A percentile compares a stretch with the other conserved stretches of the same genome.
Evolutionary conservation across 1,139 yeast genomes (phyloP).

Genomic region (Protomyces inundatus): DNA sequence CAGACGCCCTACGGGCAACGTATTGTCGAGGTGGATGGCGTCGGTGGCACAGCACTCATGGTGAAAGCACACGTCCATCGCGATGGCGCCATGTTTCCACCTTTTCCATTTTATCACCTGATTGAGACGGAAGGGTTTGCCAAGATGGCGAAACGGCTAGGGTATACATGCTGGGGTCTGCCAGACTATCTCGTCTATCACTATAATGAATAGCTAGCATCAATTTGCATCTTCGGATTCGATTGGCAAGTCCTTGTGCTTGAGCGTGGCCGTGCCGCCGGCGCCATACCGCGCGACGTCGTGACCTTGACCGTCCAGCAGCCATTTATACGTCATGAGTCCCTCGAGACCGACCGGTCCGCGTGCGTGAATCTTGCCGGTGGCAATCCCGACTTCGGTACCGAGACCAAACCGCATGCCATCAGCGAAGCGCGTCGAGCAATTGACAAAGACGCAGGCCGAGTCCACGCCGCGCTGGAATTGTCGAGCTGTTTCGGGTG

Average conservation of each 20-base stretch:
- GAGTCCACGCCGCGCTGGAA: slow-evolving; percentile 87
- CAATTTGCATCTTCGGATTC: neutral
- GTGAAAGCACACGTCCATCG: slow-evolving; percentile 97
- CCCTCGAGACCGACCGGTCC: slow-evolving; percentile 99
- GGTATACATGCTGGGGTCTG: slow-evolving; percentile 83
- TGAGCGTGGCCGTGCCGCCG: neutral
- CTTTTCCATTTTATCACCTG: slow-evolving; percentile 92
- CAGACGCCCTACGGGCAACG: slow-evolving; percentile 45
- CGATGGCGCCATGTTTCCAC: slow-evolving; percentile 99
- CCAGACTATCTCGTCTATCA: slow-evolving; percentile 93
- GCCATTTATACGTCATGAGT: slow-evolving; percentile 79
- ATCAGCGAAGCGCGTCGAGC: slow-evolving; percentile 94
- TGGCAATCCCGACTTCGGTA: slow-evolving; percentile 95
- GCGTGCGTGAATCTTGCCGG: slow-evolving; percentile 93
- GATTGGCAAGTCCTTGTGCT: neutral
- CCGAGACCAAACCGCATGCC: slow-evolving; percentile 98
- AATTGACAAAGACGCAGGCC: slow-evolving; percentile 98
- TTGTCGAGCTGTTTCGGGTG: slow-evolving; percentile 59
- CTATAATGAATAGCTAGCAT: slow-evolving; percentile 36
- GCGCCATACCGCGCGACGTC: slow-evolving; percentile 18
- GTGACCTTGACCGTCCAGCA: slow-evolving; percentile 17
- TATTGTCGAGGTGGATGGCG: slow-evolving; percentile 72
- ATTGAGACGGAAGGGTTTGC: slow-evolving; percentile 99
- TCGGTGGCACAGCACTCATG: slow-evolving; percentile 89
- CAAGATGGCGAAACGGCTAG: slow-evolving; percentile 91